Evolutionary conservation across 495 filamentous ascomycete species (phyloP).

Genomic region (Aspergillus homomorphus): DNA sequence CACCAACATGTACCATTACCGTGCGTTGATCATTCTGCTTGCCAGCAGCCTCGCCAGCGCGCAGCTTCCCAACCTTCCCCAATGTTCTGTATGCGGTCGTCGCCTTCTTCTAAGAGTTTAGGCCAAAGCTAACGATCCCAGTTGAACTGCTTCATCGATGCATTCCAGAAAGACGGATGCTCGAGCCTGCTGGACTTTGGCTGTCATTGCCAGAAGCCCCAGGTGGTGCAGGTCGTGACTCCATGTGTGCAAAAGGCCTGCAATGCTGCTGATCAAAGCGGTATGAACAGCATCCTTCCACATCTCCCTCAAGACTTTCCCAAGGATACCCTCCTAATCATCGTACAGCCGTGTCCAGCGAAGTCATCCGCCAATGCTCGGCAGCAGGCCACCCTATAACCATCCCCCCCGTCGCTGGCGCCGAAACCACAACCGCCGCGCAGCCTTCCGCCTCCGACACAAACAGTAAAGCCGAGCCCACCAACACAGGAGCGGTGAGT

Average conservation of each 20-base stretch:
- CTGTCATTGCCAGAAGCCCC: conserved; percentile 49
- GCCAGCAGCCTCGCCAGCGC: conserved; percentile 37
- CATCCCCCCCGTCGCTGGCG: conserved; percentile 26
- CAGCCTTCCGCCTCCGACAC: conserved; percentile 6
- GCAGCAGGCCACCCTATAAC: conserved; percentile 38
- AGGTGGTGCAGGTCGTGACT: conserved; percentile 36
- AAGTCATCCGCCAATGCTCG: conserved; percentile 34
- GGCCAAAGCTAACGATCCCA: conserved; percentile 15
- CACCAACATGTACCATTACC: conserved; percentile 42
- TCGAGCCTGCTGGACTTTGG: conserved; percentile 43
- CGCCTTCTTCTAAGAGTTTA: neutral
- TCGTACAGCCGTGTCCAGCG: conserved; percentile 34
- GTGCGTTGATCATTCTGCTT: conserved; percentile 33
- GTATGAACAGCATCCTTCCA: conserved; percentile 19
- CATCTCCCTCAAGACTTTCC: neutral
- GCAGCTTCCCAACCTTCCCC: conserved; percentile 41
- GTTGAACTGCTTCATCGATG: conserved; percentile 43
- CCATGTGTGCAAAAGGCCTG: conserved; percentile 48
- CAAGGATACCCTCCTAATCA: conserved; percentile 6
- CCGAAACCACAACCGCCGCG: conserved; percentile 17
- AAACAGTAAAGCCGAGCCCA: conserved; percentile 6
- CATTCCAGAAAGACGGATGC: conserved; percentile 44
- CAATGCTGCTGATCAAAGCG: conserved; percentile 33
- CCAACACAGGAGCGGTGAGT: conserved; percentile 11
- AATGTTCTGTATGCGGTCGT: conserved; percentile 39